These are phyloP conservation scores for Macrotyloma uniflorum DNA, from an alignment of 306 rosid species.

Conservation along the genomic window DNA sequence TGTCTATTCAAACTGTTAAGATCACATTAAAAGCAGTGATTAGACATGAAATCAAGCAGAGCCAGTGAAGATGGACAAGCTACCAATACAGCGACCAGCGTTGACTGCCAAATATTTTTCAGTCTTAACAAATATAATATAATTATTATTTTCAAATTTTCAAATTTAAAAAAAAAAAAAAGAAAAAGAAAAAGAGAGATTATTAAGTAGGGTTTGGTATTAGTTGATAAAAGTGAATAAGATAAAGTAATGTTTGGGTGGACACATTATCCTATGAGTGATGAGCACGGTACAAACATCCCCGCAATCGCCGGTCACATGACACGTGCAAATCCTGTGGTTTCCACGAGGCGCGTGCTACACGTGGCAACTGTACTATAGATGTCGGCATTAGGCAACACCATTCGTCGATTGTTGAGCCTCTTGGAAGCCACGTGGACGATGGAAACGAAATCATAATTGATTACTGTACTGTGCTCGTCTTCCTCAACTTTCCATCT, in stretches of 20 bases:
- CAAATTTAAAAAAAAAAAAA: no score
- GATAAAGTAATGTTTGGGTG: slow-evolving; percentile 11
- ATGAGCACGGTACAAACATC: slow-evolving; percentile 55
- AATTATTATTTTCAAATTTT: no score
- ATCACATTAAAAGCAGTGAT: background rate
- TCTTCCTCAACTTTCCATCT: no score
- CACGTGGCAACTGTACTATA: slow-evolving; percentile 55
- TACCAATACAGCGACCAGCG: background rate
- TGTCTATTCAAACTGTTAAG: no score
- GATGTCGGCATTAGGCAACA: slow-evolving; percentile 54
- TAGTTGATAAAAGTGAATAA: no score
- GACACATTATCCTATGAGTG: slow-evolving; percentile 5
- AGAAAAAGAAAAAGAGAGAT: no score
- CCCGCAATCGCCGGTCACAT: slow-evolving; percentile 59
- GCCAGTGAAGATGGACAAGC: background rate
- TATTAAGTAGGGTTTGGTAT: no score
- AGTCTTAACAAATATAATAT: background rate
- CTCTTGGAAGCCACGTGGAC: background rate
- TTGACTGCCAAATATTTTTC: background rate
- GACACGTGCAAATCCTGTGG: slow-evolving; percentile 60
- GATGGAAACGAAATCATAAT: no score
- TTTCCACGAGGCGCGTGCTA: slow-evolving; percentile 38
- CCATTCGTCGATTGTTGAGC: background rate
- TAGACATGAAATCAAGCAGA: background rate
- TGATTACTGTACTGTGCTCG: no score